Evolutionary conservation across 352 stramenopile species (phyloP), one percentile per base, ranked within the genome.

Genomic region (Phytophthora colocasiae): DNA sequence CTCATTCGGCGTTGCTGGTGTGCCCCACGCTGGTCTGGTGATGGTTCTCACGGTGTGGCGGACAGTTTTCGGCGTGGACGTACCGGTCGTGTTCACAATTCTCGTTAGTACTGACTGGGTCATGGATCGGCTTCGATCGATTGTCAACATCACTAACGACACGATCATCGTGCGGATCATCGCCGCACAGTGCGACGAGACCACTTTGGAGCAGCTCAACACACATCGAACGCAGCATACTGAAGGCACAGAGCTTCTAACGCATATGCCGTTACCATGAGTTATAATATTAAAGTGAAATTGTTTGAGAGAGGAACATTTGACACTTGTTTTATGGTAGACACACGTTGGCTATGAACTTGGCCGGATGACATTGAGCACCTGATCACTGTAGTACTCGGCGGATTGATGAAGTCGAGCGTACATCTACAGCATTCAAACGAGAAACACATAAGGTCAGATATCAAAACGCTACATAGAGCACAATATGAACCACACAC

Each of bases 141-240:
- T 92, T 24, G 79, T 91, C 62, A 95, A 93, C 64, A 86, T 95
- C 68, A 91, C 83, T n/a, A 92, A 90, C 67, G 84, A 93, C 70
- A 89, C 83, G 11, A 90, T 92, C 61, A 73, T 93, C 29, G 80
- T 79, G 22, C 83, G 84, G 5, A 93, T 95, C 61, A 89, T 95
- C 47, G 83, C 81, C n/a, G 73, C 85, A 6, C 80, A 91, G 59
- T 87, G 81, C 43, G 80, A 89, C 44, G 83, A 92, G 60, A 85
- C 77, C 15, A 63, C 57, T n/a, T 39, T 66, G 12, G 44, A 54
- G 22, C 68, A 74, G 51, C 49, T 73, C 4, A 63, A 56, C 48
- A 60, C 51, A 49, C 32, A 58, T 36, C 50, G 36, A 4, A 58
- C 26, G 15, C 36, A 60, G 17, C 51, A 63, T 69, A 96, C 73